A percentile compares a stretch with the other conserved stretches of the same genome.
Evolutionary conservation across 2,329 filamentous ascomycete species (phyloP).

Genomic region (Byssothecium circinans): DNA sequence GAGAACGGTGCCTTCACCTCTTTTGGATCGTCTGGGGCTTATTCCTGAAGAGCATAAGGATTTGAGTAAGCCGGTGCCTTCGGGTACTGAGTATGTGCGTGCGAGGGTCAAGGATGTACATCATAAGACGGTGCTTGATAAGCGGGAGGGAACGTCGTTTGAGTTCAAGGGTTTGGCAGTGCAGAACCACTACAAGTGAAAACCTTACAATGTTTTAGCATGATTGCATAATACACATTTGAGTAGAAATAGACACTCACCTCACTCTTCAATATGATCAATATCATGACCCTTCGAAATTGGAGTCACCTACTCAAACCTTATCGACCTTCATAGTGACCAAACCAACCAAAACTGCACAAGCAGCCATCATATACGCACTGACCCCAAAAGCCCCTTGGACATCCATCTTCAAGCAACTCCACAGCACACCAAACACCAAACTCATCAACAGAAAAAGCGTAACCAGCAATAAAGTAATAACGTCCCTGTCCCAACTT

Average conservation of each 20-base stretch:
- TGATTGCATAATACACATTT: not conserved
- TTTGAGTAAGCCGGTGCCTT: slow-evolving; percentile 36
- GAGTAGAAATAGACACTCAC: not conserved
- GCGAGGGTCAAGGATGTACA: slow-evolving; percentile 53
- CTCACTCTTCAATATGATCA: not conserved
- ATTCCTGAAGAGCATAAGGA: slow-evolving; percentile 47
- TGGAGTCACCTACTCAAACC: not conserved
- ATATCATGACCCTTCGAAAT: not conserved
- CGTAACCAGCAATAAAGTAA: slow-evolving; percentile 13
- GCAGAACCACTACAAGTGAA: slow-evolving; percentile 39
- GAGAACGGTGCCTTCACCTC: slow-evolving; percentile 36
- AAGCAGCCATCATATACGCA: slow-evolving; percentile 2
- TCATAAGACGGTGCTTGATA: slow-evolving; percentile 49
- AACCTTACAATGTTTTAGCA: not conserved
- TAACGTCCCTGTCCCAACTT: slow-evolving; percentile 20
- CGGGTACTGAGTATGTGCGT: slow-evolving; percentile 51
- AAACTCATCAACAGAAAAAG: slow-evolving; percentile 20
- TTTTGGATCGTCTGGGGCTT: slow-evolving; percentile 38
- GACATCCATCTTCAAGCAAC: slow-evolving; percentile 21
- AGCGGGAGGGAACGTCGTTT: slow-evolving; percentile 49
- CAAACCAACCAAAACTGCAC: slow-evolving; percentile 1
- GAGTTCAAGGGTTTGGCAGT: slow-evolving; percentile 49
- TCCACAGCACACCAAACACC: slow-evolving; percentile 27
- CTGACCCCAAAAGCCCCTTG: slow-evolving; percentile 15
- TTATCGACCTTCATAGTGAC: slow-evolving; percentile 3